A percentile compares a stretch with the other conserved stretches of the same genome.
Conservation (phyloP, 306 rosid species). For the Quillaja saponaria region DNA sequence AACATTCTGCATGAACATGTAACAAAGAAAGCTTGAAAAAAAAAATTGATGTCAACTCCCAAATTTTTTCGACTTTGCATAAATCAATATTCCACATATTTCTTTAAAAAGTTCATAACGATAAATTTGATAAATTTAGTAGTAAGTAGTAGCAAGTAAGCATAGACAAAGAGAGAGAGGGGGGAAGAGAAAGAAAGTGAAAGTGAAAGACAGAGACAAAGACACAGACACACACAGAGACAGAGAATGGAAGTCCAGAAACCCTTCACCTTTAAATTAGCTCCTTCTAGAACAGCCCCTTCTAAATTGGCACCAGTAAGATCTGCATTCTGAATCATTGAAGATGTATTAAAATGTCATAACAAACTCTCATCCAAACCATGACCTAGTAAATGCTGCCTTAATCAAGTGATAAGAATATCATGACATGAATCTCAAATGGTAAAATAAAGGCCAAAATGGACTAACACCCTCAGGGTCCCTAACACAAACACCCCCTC, state of each 20-base stretch:
- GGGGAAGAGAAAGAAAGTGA: too few relatives aligned
- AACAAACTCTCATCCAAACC: not conserved
- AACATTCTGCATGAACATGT: conserved; percentile 16
- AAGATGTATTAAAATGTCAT: conserved; percentile 19
- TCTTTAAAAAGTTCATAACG: not conserved
- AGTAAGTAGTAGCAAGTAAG: not conserved
- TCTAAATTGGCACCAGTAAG: conserved; percentile 90
- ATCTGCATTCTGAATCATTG: conserved; percentile 75
- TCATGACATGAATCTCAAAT: too few relatives aligned
- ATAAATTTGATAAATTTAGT: not conserved
- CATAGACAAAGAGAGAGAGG: conserved; percentile 18
- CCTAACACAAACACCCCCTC: too few relatives aligned
- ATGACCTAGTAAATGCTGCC: too few relatives aligned
- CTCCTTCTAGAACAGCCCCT: conserved; percentile 91
- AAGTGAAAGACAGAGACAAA: not conserved
- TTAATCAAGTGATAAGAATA: too few relatives aligned
- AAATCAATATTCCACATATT: not conserved
- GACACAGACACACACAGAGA: conserved; percentile 17
- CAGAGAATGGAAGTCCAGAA: conserved; percentile 4
- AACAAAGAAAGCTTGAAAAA: not conserved
- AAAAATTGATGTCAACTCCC: too few relatives aligned
- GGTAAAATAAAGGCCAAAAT: too few relatives aligned
- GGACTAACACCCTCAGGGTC: too few relatives aligned
- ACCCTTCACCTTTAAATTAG: conserved; percentile 79
- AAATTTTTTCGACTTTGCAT: not conserved